phyloP scores from a whole-genome alignment of 2,329 filamentous ascomycete species.

The Penicillium verrucosum region DNA sequence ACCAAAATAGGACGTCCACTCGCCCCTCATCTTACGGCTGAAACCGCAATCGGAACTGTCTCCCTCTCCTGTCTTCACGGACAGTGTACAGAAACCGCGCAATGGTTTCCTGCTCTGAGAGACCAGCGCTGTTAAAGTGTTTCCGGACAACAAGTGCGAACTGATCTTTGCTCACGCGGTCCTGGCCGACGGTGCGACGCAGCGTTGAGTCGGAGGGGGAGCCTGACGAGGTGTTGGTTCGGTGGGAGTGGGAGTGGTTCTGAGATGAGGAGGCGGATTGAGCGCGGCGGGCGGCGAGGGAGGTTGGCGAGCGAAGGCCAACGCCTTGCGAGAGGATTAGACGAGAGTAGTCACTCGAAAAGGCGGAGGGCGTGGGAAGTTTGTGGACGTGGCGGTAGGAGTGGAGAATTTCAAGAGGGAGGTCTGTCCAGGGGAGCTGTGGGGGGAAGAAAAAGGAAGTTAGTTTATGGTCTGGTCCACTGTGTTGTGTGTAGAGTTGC shows the following conservation, averaged over 20 bases:
- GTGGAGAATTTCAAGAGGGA: slow-evolving; percentile 46
- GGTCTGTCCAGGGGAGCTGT: slow-evolving; percentile 44
- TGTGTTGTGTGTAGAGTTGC: neutral
- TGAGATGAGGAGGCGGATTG: slow-evolving; percentile 4
- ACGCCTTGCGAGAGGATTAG: slow-evolving; percentile 47
- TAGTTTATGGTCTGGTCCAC: neutral
- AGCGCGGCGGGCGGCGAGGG: slow-evolving; percentile 40
- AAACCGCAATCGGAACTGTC: slow-evolving; percentile 43
- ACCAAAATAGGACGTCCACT: neutral
- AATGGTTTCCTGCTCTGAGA: slow-evolving; percentile 48
- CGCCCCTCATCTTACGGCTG: slow-evolving; percentile 31
- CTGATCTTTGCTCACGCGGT: slow-evolving; percentile 42
- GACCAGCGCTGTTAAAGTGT: slow-evolving; percentile 47
- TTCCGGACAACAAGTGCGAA: slow-evolving; percentile 45
- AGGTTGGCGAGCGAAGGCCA: slow-evolving; percentile 45
- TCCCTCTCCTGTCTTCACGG: slow-evolving; percentile 43
- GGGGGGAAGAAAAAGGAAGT: neutral
- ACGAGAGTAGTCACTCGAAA: slow-evolving; percentile 45
- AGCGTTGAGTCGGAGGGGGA: slow-evolving; percentile 15
- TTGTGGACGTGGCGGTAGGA: slow-evolving; percentile 49
- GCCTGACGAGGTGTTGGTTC: slow-evolving; percentile 7
- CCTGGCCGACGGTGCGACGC: slow-evolving; percentile 35
- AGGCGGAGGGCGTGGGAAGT: slow-evolving; percentile 44
- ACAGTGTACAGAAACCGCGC: slow-evolving; percentile 49
- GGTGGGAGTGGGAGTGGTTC: slow-evolving; percentile 11